Base-by-base conservation (phyloP, 306 rosid genomes). In the Aeschynomene evenia region DNA sequence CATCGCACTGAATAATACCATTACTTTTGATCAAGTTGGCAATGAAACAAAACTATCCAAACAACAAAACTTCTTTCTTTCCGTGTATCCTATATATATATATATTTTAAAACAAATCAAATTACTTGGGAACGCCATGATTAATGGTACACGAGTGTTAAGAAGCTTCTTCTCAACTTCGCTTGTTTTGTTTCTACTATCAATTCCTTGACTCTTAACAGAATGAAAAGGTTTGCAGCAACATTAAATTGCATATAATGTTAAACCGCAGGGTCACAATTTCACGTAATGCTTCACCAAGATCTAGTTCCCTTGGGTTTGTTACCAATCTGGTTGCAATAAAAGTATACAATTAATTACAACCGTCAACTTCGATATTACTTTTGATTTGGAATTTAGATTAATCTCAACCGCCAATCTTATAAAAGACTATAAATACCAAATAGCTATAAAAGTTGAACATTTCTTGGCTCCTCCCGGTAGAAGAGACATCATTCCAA, bases 131-230 rank as follows among this genome's bases (percentile, higher is more conserved):
- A 40, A 40, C 2, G 4, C 14, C 2, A 40, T 28, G 1, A 28
- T 6, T 28, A 6, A 28, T 28, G 31, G 6, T 33, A 33, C 9
- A 33, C 9, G 50, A 43, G 22, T 15, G 53, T 18, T 1, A 42
- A 6, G 75, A 70, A 70, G 39, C 22, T 56, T 70, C 75, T 16
- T 6, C 55, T 55, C 23, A 55, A 42, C 19, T 70, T 55, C 56
- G 11, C 5, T 45, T n/a, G 54, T 5, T 54, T 69, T 69, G 39
- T 39, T 42, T 28, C 22, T 24, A 54, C 45, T 53, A 53, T 45
- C 9, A 1, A 15, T 0, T 45, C 20, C 56, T 19, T 50, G 26
- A 26, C 8, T 2, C 9, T 4, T 1, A 24, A 1, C 6, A 46
- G 22, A 46, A 46, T 46, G 20, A 49, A 45, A 15, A 15, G 19